These are phyloP conservation scores for Yamadazyma epiphylla DNA, from an alignment of 1,139 yeast genomes.

Conservation along the genomic window DNA sequence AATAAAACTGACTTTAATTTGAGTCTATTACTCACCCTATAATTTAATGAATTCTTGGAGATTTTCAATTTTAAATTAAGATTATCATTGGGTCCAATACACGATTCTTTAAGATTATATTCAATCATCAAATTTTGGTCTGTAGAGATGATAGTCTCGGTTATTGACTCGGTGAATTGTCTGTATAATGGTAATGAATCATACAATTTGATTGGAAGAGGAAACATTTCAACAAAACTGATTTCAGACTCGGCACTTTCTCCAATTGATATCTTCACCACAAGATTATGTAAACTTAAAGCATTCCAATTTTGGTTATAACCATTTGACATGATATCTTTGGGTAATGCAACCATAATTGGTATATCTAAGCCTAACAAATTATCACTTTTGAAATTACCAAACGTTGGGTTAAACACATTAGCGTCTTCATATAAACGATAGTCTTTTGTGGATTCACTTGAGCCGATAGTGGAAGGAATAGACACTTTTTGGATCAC, in stretches of 20 bases:
- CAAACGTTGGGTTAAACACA: constrained; percentile 34
- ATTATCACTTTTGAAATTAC: constrained; percentile 27
- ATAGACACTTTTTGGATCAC: constrained; percentile 36
- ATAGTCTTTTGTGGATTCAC: constrained; percentile 33
- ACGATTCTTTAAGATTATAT: constrained; percentile 37
- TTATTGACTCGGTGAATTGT: constrained; percentile 49
- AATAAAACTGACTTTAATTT: constrained; percentile 43
- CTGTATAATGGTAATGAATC: constrained; percentile 53
- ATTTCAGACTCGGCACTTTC: constrained; percentile 28
- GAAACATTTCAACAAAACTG: constrained; percentile 34
- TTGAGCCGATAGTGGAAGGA: constrained; percentile 42
- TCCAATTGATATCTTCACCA: constrained; percentile 34
- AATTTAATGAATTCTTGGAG: constrained; percentile 32
- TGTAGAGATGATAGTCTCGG: constrained; percentile 31
- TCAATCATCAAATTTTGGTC: constrained; percentile 44
- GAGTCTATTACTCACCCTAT: constrained; percentile 31
- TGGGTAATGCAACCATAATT: constrained; percentile 54
- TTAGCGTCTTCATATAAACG: constrained; percentile 34
- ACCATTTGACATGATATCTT: constrained; percentile 48
- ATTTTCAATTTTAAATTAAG: constrained; percentile 36
- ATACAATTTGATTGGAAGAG: constrained; percentile 45
- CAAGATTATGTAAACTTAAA: constrained; percentile 31
- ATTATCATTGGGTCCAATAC: constrained; percentile 51
- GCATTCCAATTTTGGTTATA: constrained; percentile 38
- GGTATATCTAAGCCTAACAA: constrained; percentile 59